Conservation (phyloP, 768 basidiomycete genomes). For the Suillus ampliporus region DNA sequence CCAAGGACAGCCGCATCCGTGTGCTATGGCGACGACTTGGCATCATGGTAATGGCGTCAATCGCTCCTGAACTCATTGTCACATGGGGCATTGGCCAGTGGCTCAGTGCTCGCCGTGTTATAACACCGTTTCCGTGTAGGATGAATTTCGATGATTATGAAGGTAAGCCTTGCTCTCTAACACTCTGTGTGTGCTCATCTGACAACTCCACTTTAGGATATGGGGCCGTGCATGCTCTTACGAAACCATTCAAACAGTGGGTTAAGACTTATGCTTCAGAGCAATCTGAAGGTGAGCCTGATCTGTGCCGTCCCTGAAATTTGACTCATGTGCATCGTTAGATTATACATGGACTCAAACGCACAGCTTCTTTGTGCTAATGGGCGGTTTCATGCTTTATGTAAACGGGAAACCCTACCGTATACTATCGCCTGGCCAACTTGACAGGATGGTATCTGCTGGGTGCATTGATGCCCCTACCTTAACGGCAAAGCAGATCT, state of each 20-base stretch:
- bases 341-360: constrained; percentile 2
- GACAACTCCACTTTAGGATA: background rate
- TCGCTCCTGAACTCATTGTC: no score
- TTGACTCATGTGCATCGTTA: background rate
- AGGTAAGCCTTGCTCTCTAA: no score
- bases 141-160: no score
- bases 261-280: background rate
- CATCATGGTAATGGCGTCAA: no score
- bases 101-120: no score
- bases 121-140: no score
- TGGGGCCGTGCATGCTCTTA: background rate
- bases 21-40: no score
- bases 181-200: no score
- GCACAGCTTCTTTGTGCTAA: background rate
- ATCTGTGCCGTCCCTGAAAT: background rate
- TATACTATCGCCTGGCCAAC: constrained; percentile 6
- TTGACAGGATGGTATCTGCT: background rate
- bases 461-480: background rate
- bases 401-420: background rate
- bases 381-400: constrained; percentile 27
- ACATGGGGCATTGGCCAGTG: no score
- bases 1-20: no score
- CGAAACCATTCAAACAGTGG: background rate
- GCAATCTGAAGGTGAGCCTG: background rate
- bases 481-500: constrained; percentile 20